Conservation (phyloP, 306 rosid species). For the Cyamopsis tetragonoloba region DNA sequence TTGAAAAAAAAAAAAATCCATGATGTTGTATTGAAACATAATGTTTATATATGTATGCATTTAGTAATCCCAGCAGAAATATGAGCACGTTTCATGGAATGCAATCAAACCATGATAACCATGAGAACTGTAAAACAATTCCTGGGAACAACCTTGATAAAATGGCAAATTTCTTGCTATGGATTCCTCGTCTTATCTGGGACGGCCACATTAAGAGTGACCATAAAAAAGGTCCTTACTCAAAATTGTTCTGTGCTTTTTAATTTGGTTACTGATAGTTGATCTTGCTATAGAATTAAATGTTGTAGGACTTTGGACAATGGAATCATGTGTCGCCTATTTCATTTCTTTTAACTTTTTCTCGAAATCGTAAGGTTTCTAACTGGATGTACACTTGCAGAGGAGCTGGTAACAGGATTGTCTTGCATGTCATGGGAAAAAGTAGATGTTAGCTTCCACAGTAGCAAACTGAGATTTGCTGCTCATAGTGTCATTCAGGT, state of each 20-base stretch:
- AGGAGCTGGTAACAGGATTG: slow-evolving; percentile 79
- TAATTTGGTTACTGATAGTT: neutral
- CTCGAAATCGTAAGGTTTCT: slow-evolving; percentile 13
- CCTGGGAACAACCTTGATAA: neutral
- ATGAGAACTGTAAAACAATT: neutral
- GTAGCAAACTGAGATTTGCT: slow-evolving; percentile 70
- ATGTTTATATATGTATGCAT: neutral
- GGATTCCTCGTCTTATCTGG: neutral
- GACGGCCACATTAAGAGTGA: neutral
- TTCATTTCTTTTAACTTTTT: neutral
- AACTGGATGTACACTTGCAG: slow-evolving; percentile 44
- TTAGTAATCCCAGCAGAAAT: neutral
- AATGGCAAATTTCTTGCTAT: neutral
- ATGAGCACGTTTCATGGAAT: neutral
- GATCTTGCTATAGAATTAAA: neutral
- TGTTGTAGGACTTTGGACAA: neutral
- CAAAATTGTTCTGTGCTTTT: neutral
- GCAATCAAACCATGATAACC: neutral
- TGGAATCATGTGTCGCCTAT: neutral
- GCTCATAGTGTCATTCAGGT: slow-evolving; percentile 99
- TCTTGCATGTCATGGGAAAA: slow-evolving; percentile 91
- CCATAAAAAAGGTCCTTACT: neutral
- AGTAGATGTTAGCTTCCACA: slow-evolving; percentile 91
- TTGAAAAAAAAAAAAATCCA: neutral
- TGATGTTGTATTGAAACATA: neutral